These are phyloP conservation scores for Lactarius tabidus DNA, from an alignment of 768 basidiomycete genomes.

Conservation along the genomic window DNA sequence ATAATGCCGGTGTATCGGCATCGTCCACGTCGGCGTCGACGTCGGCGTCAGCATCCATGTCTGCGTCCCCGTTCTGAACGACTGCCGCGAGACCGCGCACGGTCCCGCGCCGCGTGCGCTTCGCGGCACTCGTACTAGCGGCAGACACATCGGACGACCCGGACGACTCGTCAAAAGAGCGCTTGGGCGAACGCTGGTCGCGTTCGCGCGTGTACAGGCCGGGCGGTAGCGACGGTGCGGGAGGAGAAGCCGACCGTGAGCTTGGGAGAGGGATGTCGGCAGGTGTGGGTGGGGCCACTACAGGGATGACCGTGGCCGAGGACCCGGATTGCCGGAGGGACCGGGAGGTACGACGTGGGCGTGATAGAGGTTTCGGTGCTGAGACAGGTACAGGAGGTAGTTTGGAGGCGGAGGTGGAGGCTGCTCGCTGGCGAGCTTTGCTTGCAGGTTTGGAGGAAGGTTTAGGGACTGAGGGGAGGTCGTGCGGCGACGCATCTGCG, in stretches of 20 bases:
- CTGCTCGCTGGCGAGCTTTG: conserved; percentile 26
- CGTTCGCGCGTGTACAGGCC: conserved; percentile 30
- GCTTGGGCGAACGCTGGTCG: conserved; percentile 50
- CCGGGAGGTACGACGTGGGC: conserved; percentile 17
- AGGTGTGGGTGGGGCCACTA: conserved; percentile 29
- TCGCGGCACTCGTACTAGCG: conserved; percentile 30
- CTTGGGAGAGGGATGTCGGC: conserved; percentile 37
- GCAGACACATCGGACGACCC: conserved; percentile 36
- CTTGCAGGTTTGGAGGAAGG: conserved; percentile 27
- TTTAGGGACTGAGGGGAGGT: conserved; percentile 32
- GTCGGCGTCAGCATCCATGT: conserved; percentile 32
- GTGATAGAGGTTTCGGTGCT: conserved; percentile 19
- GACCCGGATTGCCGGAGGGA: conserved; percentile 10
- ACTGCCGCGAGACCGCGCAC: conserved; percentile 11
- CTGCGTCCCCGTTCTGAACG: conserved; percentile 26
- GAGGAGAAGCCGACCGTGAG: conserved; percentile 35
- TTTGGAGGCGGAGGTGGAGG: conserved; percentile 16
- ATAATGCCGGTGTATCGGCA: conserved; percentile 41
- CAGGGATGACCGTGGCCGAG: conserved; percentile 11
- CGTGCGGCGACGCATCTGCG: conserved; percentile 33
- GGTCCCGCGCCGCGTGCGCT: conserved; percentile 29
- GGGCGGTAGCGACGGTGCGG: conserved; percentile 30
- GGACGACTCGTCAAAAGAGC: conserved; percentile 56
- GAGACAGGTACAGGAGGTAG: conserved; percentile 23
- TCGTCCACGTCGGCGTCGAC: conserved; percentile 31